Evolutionary conservation across 768 basidiomycete genomes (phyloP).

Genomic region (Calocera viscosa): DNA sequence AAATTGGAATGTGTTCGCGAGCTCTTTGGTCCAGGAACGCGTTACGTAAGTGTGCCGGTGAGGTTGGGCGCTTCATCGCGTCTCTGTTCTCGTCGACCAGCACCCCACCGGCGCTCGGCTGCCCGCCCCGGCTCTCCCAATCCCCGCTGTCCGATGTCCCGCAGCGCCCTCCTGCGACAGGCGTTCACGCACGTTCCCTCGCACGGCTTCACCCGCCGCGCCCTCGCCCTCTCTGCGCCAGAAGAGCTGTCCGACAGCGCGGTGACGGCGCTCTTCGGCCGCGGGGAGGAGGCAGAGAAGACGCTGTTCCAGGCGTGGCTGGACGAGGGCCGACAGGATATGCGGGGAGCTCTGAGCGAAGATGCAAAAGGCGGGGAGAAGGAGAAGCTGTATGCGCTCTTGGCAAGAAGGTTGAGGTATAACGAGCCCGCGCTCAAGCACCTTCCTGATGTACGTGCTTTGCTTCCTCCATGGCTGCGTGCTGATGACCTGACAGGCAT

Average conservation of each 20-base stretch:
- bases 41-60: no score
- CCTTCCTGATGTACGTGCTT: constrained; percentile 49
- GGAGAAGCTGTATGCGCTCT: constrained; percentile 34
- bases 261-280: constrained; percentile 60
- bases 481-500: constrained; percentile 40
- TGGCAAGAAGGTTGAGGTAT: constrained; percentile 44
- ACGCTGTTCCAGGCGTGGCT: constrained; percentile 64
- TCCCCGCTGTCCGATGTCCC: background rate
- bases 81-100: no score
- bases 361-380: background rate
- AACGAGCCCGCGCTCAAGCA: constrained; percentile 55
- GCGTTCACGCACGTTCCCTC: constrained; percentile 51
- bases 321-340: constrained; percentile 46
- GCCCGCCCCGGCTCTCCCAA: background rate
- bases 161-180: constrained; percentile 32
- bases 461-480: background rate
- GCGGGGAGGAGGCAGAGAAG: constrained; percentile 50
- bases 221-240: background rate
- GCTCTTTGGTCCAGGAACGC: no score
- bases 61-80: no score
- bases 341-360: constrained; percentile 24
- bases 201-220: constrained; percentile 57
- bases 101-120: no score
- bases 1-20: no score
- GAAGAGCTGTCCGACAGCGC: constrained; percentile 47